Conservation (phyloP, 2,329 filamentous ascomycete genomes). For the Gaeumannomyces tritici region DNA sequence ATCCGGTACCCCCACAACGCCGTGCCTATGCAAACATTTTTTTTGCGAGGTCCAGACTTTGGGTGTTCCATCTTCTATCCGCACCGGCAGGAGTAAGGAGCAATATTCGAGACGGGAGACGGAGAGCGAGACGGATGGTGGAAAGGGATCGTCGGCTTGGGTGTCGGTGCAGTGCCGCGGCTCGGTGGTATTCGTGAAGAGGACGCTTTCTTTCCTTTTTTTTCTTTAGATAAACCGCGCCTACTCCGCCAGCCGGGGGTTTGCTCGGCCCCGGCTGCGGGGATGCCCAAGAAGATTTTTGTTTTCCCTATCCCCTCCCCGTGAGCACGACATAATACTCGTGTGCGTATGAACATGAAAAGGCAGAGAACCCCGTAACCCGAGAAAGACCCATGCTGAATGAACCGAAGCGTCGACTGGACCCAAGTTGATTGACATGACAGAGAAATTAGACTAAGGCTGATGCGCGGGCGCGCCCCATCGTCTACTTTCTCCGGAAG, state of each 20-base stretch:
- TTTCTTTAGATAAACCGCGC: too few relatives aligned
- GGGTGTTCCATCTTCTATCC: slow-evolving; percentile 63
- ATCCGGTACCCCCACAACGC: slow-evolving; percentile 69
- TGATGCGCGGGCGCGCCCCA: slow-evolving; percentile 10
- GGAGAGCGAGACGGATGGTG: not conserved
- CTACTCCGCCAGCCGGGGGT: slow-evolving; percentile 6
- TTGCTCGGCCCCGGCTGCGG: not conserved
- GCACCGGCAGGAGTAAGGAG: slow-evolving; percentile 26
- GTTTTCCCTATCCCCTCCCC: not conserved
- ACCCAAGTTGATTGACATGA: not conserved
- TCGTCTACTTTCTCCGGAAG: slow-evolving; percentile 98
- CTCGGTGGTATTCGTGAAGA: slow-evolving; percentile 26
- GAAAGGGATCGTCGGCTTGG: slow-evolving; percentile 12
- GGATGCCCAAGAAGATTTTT: slow-evolving; percentile 14
- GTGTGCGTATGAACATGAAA: slow-evolving; percentile 12
- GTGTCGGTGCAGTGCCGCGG: not conserved
- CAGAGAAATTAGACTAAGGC: slow-evolving; percentile 30
- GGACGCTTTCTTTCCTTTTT: slow-evolving; percentile 23
- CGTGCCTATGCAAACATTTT: slow-evolving; percentile 32
- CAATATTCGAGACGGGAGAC: not conserved
- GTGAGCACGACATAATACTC: not conserved
- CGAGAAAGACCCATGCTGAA: slow-evolving; percentile 1
- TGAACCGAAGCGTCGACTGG: not conserved
- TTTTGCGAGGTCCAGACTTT: slow-evolving; percentile 39
- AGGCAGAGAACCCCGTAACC: slow-evolving; percentile 12